Percentiles rank a stretch among this genome's conserved stretches.
These are phyloP conservation scores for Alloteropsis semialata DNA, from an alignment of 176 grass and related monocot species.

Conservation along the genomic window DNA sequence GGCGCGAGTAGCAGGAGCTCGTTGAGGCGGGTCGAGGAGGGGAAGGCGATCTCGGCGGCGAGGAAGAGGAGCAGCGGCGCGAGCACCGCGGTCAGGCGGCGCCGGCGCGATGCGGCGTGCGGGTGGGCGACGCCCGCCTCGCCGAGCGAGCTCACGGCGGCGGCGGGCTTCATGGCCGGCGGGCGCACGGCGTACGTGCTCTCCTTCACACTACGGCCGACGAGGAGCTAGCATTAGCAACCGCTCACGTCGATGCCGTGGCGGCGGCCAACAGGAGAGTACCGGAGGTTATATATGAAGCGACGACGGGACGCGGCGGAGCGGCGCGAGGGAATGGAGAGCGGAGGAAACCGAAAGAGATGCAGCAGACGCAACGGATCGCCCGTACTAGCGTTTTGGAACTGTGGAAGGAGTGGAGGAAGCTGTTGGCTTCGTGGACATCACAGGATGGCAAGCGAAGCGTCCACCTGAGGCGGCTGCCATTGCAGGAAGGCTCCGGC, in stretches of 20 bases:
- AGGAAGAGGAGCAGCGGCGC: slow-evolving; percentile 42
- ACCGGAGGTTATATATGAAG: neutral
- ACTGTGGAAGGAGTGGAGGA: neutral
- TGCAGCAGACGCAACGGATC: neutral
- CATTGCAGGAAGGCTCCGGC: neutral
- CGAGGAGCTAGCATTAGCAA: neutral
- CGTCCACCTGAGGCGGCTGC: slow-evolving; percentile 13
- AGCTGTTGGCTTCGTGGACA: neutral
- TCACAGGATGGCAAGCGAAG: neutral
- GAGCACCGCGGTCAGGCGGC: slow-evolving; percentile 15
- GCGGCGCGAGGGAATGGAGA: neutral
- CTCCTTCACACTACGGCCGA: neutral
- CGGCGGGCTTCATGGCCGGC: neutral
- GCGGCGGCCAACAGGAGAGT: neutral
- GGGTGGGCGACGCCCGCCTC: neutral
- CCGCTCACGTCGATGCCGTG: neutral
- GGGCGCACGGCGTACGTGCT: neutral
- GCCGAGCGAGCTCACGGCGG: neutral
- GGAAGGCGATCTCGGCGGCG: slow-evolving; percentile 30
- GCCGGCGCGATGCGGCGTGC: neutral
- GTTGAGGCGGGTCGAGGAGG: neutral
- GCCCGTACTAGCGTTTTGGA: neutral
- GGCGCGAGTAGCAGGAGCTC: neutral
- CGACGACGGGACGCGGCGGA: neutral
- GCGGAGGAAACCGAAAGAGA: neutral